Evolutionary conservation across 441 rosid species (phyloP), one percentile per base, ranked within the genome.

Genomic region (Eruca vesicaria): DNA sequence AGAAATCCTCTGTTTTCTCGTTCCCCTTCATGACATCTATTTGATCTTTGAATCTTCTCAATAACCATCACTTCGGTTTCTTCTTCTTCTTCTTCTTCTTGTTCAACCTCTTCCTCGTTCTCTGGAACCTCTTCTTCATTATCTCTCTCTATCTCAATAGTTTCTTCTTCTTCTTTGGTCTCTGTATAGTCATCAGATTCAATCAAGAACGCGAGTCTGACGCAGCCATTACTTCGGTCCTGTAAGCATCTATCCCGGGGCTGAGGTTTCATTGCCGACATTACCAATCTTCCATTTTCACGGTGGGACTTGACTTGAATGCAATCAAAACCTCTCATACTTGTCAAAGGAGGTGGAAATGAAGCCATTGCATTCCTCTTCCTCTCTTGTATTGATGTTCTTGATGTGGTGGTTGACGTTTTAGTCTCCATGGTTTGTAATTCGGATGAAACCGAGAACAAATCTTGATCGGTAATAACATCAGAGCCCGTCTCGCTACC

Each of bases 301-400:
- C 98, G 82, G 84, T 83, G 86, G 33, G 98, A 74, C 79, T 85
- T 82, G 20, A 90, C 77, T 28, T 75, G 90, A 41, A 93, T 64
- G 52, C 83, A 76, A 38, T 83, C 84, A 23, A 79, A 38, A 28
- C 95, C 92, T 5, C 79, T 77, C 76, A 93, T 86, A 63, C 90
- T 89, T 36, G 96, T 87, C 87, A 93, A 74, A 3, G 93, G 94
- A 36, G 96, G 97, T 32, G 98, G 98, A 75, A 85, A 87, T 28
- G 80, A 80, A 48, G 63, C 69, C 63, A 75, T 31, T 0, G 63
- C 78, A 63, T 59, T 31, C 7, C 16, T 78, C 85, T 76, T 84
- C 84, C 68, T 80, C 12, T 59, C 71, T 74, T 66, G 56, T 63
- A n/a, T 10, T 73, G 78, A 29, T 56, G 63, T 69, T 63, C 19